phyloP scores from a whole-genome alignment of 2,329 filamentous ascomycete species.

The Botrytis byssoidea region DNA sequence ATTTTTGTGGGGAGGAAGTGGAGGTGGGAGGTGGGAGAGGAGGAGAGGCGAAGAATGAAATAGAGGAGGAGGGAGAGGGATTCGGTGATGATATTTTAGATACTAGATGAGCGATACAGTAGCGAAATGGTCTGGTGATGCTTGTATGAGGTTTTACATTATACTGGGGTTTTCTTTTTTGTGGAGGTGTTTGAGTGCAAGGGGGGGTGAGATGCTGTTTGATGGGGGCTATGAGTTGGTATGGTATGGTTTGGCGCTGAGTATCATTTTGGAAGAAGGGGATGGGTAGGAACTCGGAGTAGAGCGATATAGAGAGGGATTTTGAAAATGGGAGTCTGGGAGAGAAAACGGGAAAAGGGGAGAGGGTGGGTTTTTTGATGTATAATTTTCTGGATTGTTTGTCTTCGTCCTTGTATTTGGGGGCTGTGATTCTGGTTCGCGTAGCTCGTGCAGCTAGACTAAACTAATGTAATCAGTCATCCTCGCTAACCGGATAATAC shows the following conservation, averaged over 20 bases:
- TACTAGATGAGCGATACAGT: background rate
- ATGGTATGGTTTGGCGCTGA: background rate
- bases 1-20: background rate
- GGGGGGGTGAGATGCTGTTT: background rate
- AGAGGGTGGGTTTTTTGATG: too few species aligned
- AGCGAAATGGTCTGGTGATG: background rate
- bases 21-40: background rate
- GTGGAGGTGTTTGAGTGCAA: background rate
- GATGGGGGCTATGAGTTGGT: accelerated
- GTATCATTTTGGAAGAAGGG: background rate
- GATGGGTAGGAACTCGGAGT: background rate
- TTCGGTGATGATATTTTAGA: background rate
- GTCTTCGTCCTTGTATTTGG: too few species aligned
- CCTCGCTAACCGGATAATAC: background rate
- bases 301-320: background rate
- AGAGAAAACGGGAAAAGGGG: too few species aligned
- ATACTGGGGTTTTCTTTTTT: background rate
- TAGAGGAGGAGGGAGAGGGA: too few species aligned
- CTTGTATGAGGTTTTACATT: background rate
- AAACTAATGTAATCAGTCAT: background rate
- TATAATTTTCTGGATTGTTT: too few species aligned
- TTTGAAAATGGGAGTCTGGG: too few species aligned
- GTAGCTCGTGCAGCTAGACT: too few species aligned
- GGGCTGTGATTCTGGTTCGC: too few species aligned
- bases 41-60: background rate